Percentiles rank a stretch among this genome's conserved stretches.
These are phyloP conservation scores for Chloranthus sessilifolius DNA, from an alignment of 164 flowering plant species.

Conservation along the genomic window DNA sequence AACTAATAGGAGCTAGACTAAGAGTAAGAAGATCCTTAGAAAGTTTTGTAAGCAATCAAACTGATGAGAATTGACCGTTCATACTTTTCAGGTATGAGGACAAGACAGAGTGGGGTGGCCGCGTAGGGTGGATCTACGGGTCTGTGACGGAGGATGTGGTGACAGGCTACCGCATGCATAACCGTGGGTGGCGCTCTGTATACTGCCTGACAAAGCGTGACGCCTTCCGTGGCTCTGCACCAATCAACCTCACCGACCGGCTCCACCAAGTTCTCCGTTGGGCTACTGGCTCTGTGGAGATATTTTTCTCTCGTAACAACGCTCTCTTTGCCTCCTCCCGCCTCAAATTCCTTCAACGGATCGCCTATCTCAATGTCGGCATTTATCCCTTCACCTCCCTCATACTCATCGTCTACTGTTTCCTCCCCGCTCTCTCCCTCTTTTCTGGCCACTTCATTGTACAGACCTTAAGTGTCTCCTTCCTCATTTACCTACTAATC, in stretches of 20 bases:
- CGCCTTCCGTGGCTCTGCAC: constrained; percentile 79
- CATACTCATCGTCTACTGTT: constrained; percentile 64
- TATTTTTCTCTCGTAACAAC: constrained; percentile 79
- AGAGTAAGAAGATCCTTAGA: too few relatives aligned
- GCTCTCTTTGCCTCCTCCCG: constrained; percentile 44
- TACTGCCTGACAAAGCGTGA: constrained; percentile 78
- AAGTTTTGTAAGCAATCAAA: too few relatives aligned
- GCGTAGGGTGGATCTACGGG: constrained; percentile 89
- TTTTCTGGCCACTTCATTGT: constrained; percentile 76
- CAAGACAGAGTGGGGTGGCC: constrained; percentile 85
- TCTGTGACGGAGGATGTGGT: constrained; percentile 87
- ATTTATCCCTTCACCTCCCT: constrained; percentile 73
- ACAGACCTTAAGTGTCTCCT: constrained; percentile 34
- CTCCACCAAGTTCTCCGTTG: constrained; percentile 79
- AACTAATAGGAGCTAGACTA: too few relatives aligned
- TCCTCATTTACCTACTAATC: constrained; percentile 50
- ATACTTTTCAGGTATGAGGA: constrained; percentile 83
- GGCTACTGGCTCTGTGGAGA: constrained; percentile 89
- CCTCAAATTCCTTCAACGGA: constrained; percentile 56
- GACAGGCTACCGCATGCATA: constrained; percentile 87
- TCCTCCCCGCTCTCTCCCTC: constrained; percentile 80
- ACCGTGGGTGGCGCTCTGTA: constrained; percentile 77
- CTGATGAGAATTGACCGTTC: too few relatives aligned
- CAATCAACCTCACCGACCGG: constrained; percentile 71
- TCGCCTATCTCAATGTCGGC: constrained; percentile 72